Conservation (phyloP, 306 rosid genomes). For the Carpinus viminea region DNA sequence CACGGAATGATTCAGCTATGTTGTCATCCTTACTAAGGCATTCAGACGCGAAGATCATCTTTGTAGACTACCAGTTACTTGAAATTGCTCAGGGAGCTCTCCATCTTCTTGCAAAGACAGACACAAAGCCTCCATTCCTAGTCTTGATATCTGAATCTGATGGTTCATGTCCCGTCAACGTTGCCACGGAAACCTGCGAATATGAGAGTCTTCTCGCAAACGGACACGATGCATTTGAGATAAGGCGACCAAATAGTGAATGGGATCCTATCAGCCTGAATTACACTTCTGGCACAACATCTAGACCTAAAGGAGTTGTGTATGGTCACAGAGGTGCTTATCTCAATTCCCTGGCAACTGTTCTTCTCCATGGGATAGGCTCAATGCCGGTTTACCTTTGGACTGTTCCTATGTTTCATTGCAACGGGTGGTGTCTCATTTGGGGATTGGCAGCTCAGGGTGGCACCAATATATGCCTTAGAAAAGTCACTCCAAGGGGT, state of each 20-base stretch:
- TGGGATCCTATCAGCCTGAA: slow-evolving; percentile 80
- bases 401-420: slow-evolving; percentile 87
- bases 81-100: slow-evolving; percentile 59
- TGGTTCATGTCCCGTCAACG: slow-evolving; percentile 24
- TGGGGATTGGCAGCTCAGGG: slow-evolving; percentile 90
- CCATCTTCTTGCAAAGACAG: slow-evolving; percentile 34
- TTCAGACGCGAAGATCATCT: slow-evolving; percentile 70
- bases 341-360: slow-evolving; percentile 66
- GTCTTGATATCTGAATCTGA: slow-evolving; percentile 55
- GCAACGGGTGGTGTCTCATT: slow-evolving; percentile 87
- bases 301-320: slow-evolving; percentile 89
- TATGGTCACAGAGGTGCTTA: slow-evolving; percentile 85
- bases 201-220: slow-evolving; percentile 55
- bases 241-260: slow-evolving; percentile 60
- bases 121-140: slow-evolving; percentile 44
- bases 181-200: slow-evolving; percentile 39
- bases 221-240: slow-evolving; percentile 50
- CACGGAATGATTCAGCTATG: slow-evolving; percentile 64
- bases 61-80: slow-evolving; percentile 68
- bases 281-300: slow-evolving; percentile 92
- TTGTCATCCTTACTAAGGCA: slow-evolving; percentile 53
- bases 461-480: slow-evolving; percentile 66
- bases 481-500: slow-evolving; percentile 60
- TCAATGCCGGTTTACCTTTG: slow-evolving; percentile 77
- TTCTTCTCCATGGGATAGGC: slow-evolving; percentile 63